Evolutionary conservation across 345 rosid genomes (phyloP).

Genomic region (Populus deltoides): DNA sequence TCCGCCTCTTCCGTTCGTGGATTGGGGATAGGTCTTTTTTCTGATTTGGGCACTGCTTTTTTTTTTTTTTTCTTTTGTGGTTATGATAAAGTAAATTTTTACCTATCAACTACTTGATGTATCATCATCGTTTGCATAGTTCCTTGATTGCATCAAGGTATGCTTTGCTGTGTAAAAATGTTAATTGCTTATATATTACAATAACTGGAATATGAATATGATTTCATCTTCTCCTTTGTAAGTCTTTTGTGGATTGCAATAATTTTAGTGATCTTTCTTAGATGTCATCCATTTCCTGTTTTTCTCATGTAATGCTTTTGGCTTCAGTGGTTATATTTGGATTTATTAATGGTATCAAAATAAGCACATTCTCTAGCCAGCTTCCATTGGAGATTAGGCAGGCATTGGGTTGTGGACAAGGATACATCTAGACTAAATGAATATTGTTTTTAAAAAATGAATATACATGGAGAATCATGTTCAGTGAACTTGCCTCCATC

Average conservation of each 20-base stretch:
- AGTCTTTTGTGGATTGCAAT: not conserved
- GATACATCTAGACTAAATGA: not conserved
- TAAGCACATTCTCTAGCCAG: not conserved
- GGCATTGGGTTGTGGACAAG: no score
- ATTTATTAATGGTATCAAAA: not conserved
- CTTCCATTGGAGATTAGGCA: not conserved
- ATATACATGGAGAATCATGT: not conserved
- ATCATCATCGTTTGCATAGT: not conserved
- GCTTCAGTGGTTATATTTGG: not conserved
- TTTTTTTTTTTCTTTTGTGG: not conserved
- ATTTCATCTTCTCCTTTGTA: not conserved
- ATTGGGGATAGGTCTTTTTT: slow-evolving; percentile 63
- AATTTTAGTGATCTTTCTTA: not conserved
- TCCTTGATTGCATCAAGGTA: not conserved
- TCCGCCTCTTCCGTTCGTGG: slow-evolving; percentile 52
- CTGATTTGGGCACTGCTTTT: not conserved
- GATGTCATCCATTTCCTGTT: not conserved
- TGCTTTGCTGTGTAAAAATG: not conserved
- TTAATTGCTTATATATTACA: not conserved
- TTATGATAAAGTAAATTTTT: not conserved
- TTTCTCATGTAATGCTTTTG: not conserved
- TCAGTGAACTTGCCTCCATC: not conserved
- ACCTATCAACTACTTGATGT: not conserved
- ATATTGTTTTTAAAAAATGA: not conserved
- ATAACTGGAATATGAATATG: not conserved